Base-by-base conservation (phyloP, 73 alveolate species). In the Paramecium caudatum region DNA sequence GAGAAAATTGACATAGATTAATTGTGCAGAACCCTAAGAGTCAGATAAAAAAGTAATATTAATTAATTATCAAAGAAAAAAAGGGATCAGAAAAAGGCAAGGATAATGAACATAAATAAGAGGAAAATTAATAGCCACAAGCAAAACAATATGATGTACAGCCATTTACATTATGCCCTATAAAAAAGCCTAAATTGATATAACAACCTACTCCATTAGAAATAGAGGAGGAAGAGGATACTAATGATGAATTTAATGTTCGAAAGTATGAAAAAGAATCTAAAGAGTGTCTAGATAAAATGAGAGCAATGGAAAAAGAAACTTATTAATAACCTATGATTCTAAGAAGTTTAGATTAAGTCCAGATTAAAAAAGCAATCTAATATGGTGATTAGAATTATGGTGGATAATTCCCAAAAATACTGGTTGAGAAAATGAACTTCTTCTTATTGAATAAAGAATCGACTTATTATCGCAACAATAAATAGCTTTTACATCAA, bases 61-160 rank as follows among this genome's bases (percentile, higher is more conserved):
- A 16, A 55, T 19, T 55, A 55, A 43, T 27, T 13, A 23, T 55
- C 0, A 55, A 55, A 5, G 80, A 55, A 19, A 55, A 55, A 27
- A 43, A 55, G 80, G 30, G n/a, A n/a, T n/a, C n/a, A n/a, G n/a
- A 55, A 43, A 55, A 55, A 5, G 80, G 30, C 2, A 55, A 23
- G 30, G 80, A 55, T 55, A 55, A 23, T 55, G 80, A 55, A 9
- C 23, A 55, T 27, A 27, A 55, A 55, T 27, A 55, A 55, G 80
- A 55, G 23, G 21, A 43, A 4, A 43, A 55, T 21, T 27, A 55
- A 10, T 23, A 55, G n/a, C n/a, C n/a, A n/a, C n/a, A n/a, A n/a
- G n/a, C n/a, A n/a, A n/a, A n/a, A n/a, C n/a, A n/a, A n/a, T n/a
- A n/a, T n/a, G n/a, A n/a, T n/a, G n/a, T n/a, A n/a, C n/a, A n/a